Percentiles rank a stretch among this genome's conserved stretches.
Evolutionary conservation across 2,329 filamentous ascomycete species (phyloP).

Genomic region (Fusarium chuoi): DNA sequence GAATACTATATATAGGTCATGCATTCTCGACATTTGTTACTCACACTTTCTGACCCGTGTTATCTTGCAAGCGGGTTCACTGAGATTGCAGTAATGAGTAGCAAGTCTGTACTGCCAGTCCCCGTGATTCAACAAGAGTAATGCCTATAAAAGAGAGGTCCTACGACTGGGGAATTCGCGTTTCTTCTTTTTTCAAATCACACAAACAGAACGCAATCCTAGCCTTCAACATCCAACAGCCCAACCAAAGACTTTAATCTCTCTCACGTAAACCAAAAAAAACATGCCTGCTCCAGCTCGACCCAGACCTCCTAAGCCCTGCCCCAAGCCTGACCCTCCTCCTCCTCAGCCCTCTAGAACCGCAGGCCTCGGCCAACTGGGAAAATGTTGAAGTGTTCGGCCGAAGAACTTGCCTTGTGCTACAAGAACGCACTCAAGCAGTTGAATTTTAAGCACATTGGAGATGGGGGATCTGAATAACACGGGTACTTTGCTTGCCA

Average conservation of each 20-base stretch:
- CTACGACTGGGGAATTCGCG: not conserved
- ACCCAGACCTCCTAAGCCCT: not conserved
- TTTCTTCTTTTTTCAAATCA: not conserved
- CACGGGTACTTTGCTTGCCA: not conserved
- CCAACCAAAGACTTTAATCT: not conserved
- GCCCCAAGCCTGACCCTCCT: not conserved
- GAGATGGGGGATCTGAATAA: too few relatives aligned
- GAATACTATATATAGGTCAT: not conserved
- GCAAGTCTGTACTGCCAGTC: not conserved
- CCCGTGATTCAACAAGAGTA: not conserved
- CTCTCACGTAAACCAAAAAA: not conserved
- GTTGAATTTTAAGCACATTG: not conserved
- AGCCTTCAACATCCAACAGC: not conserved
- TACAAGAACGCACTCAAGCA: not conserved
- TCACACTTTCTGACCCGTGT: not conserved
- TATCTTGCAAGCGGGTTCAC: too few relatives aligned
- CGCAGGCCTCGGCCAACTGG: accelerated
- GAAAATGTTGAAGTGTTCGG: not conserved
- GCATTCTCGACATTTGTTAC: not conserved
- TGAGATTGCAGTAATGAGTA: not conserved
- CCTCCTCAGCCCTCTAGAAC: not conserved
- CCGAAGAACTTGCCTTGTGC: not conserved
- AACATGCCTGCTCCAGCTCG: not conserved
- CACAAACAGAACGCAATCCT: too few relatives aligned
- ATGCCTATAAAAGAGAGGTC: not conserved